These are phyloP conservation scores for Ballota nigra DNA, from an alignment of 257 asterid genomes.

Conservation along the genomic window DNA sequence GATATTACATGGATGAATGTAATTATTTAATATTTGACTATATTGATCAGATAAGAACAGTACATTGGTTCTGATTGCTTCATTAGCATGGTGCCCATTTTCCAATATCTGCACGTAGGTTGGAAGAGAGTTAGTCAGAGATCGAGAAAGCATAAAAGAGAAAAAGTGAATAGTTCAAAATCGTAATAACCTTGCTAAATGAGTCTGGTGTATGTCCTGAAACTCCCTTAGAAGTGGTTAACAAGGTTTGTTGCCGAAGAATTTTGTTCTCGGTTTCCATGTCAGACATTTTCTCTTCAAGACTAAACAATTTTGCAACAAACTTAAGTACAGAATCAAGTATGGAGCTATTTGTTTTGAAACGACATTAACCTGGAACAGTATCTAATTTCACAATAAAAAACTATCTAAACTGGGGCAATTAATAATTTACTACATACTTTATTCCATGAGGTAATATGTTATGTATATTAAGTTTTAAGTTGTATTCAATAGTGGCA, in stretches of 20 bases:
- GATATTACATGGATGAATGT: conserved; percentile 1
- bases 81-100: conserved; percentile 75
- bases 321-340: neutral
- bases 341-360: neutral
- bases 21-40: neutral
- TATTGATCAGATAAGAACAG: conserved; percentile 23
- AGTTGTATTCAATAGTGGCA: neutral
- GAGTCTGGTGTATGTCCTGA: conserved; percentile 43
- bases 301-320: conserved; percentile 39
- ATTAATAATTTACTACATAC: neutral
- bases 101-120: conserved; percentile 59
- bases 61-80: conserved; percentile 52
- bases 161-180: conserved; percentile 18
- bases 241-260: conserved; percentile 76
- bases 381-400: conserved; percentile 11
- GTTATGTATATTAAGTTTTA: neutral
- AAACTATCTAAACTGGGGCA: neutral
- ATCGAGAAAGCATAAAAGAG: conserved; percentile 12
- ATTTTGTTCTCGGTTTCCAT: conserved; percentile 89
- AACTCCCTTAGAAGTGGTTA: conserved; percentile 57
- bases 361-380: conserved; percentile 7
- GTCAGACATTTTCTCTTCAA: conserved; percentile 84
- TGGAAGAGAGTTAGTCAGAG: conserved; percentile 19
- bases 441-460: neutral
- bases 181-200: conserved; percentile 45